Evolutionary conservation across 495 filamentous ascomycete genomes (phyloP).

Genomic region (Hypoxylon lenormandii): DNA sequence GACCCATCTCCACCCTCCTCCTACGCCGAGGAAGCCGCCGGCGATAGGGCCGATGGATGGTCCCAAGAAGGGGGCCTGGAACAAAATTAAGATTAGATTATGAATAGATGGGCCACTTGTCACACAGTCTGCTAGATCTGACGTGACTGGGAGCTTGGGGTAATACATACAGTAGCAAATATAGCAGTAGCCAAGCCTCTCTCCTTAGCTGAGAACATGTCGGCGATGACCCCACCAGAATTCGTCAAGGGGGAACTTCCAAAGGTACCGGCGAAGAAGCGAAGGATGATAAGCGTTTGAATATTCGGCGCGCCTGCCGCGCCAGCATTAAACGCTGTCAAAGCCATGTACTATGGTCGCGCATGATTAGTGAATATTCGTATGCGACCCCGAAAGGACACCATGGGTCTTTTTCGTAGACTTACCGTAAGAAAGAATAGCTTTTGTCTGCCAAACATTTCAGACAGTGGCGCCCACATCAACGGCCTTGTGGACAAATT

Average conservation of each 20-base stretch:
- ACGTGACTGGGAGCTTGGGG: background rate
- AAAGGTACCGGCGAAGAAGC: constrained; percentile 83
- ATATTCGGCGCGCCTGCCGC: constrained; percentile 72
- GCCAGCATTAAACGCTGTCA: constrained; percentile 77
- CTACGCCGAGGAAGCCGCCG: constrained; percentile 72
- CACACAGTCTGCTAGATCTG: background rate
- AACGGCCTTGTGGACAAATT: constrained; percentile 18
- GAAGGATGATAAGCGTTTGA: constrained; percentile 74
- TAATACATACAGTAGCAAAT: constrained; percentile 63
- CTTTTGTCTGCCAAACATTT: constrained; percentile 78
- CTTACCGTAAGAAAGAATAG: constrained; percentile 70
- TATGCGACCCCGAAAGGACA: background rate
- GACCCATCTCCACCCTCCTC: constrained; percentile 74
- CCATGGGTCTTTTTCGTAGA: background rate
- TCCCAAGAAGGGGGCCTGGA: constrained; percentile 73
- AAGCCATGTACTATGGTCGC: constrained; percentile 51
- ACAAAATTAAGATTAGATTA: background rate
- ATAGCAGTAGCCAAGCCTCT: constrained; percentile 73
- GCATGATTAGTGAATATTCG: background rate
- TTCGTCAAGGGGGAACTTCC: constrained; percentile 80
- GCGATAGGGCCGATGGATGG: constrained; percentile 69
- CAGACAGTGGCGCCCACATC: constrained; percentile 57
- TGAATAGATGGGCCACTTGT: background rate
- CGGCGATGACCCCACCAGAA: constrained; percentile 78
- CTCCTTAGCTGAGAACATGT: constrained; percentile 74